Conservation (phyloP, 192 early-diverging fungal genomes). For the Physocladia obscura region DNA sequence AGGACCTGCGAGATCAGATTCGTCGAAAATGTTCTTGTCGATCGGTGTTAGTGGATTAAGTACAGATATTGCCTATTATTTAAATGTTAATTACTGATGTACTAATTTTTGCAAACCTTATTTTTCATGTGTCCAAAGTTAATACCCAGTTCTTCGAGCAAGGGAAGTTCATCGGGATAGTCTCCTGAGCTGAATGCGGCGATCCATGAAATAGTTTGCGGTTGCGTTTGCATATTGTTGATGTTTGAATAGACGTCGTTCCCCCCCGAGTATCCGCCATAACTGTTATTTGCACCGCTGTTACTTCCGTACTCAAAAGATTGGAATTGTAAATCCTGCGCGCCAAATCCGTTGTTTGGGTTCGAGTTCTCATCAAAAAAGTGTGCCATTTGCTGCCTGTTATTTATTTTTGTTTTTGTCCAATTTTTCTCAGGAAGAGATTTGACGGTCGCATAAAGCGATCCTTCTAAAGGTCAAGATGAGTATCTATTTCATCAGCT, state of each 20-base stretch:
- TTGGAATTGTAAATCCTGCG: background rate
- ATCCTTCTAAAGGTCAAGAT: no score
- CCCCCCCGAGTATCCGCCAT: background rate
- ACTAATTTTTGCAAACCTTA: conserved; percentile 53
- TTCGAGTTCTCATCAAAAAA: no score
- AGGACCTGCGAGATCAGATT: conserved; percentile 94
- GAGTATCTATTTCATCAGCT: conserved; percentile 26
- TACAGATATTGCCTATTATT: conserved; percentile 28
- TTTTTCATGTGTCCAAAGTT: conserved; percentile 90
- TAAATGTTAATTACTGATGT: no score
- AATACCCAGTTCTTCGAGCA: conserved; percentile 94
- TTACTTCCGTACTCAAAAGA: conserved; percentile 1
- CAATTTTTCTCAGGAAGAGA: no score
- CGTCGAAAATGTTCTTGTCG: conserved; percentile 84
- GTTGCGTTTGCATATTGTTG: no score
- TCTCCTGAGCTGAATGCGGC: conserved; percentile 92
- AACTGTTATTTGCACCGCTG: background rate
- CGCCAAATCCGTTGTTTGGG: background rate
- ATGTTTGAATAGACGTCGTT: background rate
- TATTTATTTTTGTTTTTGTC: no score
- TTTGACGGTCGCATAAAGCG: no score
- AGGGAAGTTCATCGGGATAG: conserved; percentile 86
- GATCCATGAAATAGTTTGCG: conserved; percentile 6
- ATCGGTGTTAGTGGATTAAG: conserved; percentile 41
- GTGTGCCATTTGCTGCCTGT: no score